Conservation (phyloP, 1,284 basidiomycete genomes). For the Earliella scabrosa region DNA sequence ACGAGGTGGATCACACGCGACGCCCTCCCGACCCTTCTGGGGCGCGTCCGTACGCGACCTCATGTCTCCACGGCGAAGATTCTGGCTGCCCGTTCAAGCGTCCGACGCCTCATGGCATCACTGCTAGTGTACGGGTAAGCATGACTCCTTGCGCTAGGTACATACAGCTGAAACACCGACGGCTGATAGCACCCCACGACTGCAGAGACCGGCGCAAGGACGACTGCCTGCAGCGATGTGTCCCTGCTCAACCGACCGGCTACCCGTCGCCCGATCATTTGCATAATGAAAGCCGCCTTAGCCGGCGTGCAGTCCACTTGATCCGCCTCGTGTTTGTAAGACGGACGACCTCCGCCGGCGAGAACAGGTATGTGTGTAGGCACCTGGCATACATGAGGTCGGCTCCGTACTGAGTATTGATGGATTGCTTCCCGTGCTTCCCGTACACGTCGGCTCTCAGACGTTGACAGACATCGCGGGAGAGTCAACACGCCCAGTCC, state of each 20-base stretch:
- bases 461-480: no score
- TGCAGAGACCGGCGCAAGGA: neutral
- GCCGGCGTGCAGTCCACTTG: neutral
- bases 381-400: no score
- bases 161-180: neutral
- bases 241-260: no score
- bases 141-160: neutral
- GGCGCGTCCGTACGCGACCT: conserved; percentile 1
- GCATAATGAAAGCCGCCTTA: neutral
- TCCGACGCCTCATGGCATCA: conserved; percentile 8
- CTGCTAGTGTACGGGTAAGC: neutral
- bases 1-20: conserved; percentile 1
- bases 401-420: no score
- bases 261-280: neutral
- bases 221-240: neutral
- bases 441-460: no score
- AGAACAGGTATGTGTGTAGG: neutral
- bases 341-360: no score
- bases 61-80: no score
- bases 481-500: no score
- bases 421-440: no score
- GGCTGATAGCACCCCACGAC: neutral
- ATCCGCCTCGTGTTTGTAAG: no score
- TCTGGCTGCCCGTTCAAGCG: conserved; percentile 1
- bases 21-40: neutral